These are phyloP conservation scores for Podaxis sp. DNA, from an alignment of 768 basidiomycete species.

Conservation along the genomic window DNA sequence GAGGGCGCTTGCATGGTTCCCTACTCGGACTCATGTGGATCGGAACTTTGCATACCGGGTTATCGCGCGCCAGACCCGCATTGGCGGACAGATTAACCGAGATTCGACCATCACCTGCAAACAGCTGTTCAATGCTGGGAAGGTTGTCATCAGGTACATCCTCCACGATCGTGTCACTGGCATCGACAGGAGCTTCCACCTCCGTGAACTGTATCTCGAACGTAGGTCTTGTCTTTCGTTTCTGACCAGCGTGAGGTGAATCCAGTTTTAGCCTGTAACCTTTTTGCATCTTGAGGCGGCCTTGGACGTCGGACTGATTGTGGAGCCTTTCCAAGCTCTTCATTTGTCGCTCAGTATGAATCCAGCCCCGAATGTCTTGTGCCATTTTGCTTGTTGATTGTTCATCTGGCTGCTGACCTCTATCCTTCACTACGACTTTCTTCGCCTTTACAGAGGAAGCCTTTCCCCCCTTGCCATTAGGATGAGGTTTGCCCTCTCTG, in stretches of 20 bases:
- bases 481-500: slow-evolving; percentile 56
- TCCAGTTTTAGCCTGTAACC: slow-evolving; percentile 49
- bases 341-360: slow-evolving; percentile 30
- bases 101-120: background rate
- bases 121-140: slow-evolving; percentile 30
- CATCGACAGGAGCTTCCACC: slow-evolving; percentile 30
- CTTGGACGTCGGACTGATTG: slow-evolving; percentile 39
- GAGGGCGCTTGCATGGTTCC: background rate
- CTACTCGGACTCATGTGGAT: background rate
- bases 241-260: slow-evolving; percentile 13
- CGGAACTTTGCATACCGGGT: background rate
- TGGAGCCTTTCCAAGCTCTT: slow-evolving; percentile 44
- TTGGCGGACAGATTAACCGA: background rate
- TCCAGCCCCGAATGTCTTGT: slow-evolving; percentile 13
- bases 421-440: slow-evolving; percentile 1
- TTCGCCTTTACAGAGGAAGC: slow-evolving; percentile 11
- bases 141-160: slow-evolving; percentile 40
- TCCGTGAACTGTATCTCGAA: slow-evolving; percentile 53
- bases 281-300: slow-evolving; percentile 34
- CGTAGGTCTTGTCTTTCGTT: slow-evolving; percentile 36
- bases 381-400: slow-evolving; percentile 13
- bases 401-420: slow-evolving; percentile 17
- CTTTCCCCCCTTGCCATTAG: slow-evolving; percentile 30
- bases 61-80: background rate
- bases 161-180: slow-evolving; percentile 21